Conservation (phyloP, 805 yeast genomes). For the Candida ipomoeae region DNA sequence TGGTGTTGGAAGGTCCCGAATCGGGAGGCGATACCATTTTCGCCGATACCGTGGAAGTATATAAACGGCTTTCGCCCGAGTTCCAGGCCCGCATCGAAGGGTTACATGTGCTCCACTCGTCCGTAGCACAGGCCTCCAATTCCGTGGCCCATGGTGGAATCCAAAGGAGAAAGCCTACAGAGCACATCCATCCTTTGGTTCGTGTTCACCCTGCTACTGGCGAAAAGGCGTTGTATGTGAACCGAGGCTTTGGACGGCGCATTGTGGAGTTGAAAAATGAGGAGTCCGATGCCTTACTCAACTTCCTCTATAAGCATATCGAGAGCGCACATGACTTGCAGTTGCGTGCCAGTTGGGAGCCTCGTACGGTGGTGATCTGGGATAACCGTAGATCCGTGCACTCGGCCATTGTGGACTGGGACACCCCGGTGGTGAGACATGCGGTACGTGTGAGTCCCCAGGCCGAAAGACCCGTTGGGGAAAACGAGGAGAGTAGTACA, state of each 20-base stretch:
- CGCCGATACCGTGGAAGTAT: conserved; percentile 36
- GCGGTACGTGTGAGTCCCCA: conserved; percentile 36
- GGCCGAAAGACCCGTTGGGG: conserved; percentile 37
- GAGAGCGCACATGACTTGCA: conserved; percentile 34
- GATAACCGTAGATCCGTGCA: conserved; percentile 34
- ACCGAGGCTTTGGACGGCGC: conserved; percentile 31
- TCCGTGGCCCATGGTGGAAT: conserved; percentile 30
- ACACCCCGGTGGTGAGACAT: conserved; percentile 32
- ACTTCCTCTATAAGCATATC: conserved; percentile 30
- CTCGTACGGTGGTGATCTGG: conserved; percentile 35
- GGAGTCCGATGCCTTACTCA: conserved; percentile 29
- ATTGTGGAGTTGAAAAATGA: conserved; percentile 34
- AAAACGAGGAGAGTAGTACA: conserved; percentile 1
- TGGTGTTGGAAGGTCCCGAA: conserved; percentile 35
- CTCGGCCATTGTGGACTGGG: conserved; percentile 35
- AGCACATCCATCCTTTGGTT: conserved; percentile 33
- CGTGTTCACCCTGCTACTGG: conserved; percentile 35
- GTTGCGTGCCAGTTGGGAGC: conserved; percentile 35
- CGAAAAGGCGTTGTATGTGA: conserved; percentile 29
- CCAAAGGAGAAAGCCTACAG: conserved; percentile 30
- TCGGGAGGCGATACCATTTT: conserved; percentile 38
- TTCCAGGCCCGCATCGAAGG: conserved; percentile 30
- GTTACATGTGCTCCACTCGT: conserved; percentile 33
- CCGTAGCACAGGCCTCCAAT: conserved; percentile 29
- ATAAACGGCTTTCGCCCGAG: conserved; percentile 33